Conservation (phyloP, 2,329 filamentous ascomycete genomes). For the Cladosporium phlei region DNA sequence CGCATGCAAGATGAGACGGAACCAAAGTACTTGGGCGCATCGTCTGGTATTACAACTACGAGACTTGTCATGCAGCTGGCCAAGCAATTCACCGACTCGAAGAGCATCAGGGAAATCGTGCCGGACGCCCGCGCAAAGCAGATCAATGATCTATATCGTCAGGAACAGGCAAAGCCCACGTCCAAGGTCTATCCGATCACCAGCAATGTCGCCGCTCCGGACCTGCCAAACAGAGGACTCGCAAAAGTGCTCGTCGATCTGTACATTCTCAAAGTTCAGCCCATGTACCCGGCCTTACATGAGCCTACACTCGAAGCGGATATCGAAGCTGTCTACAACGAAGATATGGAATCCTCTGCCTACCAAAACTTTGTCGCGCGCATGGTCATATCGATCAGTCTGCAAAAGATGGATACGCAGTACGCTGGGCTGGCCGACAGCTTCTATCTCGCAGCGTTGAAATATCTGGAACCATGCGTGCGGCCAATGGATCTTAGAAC, state of each 20-base stretch:
- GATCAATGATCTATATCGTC: conserved; percentile 62
- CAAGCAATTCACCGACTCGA: conserved; percentile 85
- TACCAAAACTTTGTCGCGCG: conserved; percentile 84
- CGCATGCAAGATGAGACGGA: conserved; percentile 81
- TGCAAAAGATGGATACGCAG: conserved; percentile 83
- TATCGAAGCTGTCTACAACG: conserved; percentile 73
- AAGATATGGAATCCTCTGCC: conserved; percentile 60
- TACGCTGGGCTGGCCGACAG: conserved; percentile 93
- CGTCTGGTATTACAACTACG: conserved; percentile 92
- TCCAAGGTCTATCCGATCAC: conserved; percentile 86
- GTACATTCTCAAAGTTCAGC: conserved; percentile 83
- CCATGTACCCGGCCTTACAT: conserved; percentile 82
- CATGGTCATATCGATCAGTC: conserved; percentile 89
- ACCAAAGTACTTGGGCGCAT: conserved; percentile 84
- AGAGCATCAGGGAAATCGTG: conserved; percentile 87
- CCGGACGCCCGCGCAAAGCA: conserved; percentile 65
- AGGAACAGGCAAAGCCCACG: conserved; percentile 62
- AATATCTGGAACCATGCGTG: conserved; percentile 75
- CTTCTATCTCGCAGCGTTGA: conserved; percentile 87
- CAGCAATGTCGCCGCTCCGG: conserved; percentile 74
- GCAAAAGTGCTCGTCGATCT: conserved; percentile 76
- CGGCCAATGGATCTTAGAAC: conserved; percentile 86
- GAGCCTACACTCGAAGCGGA: conserved; percentile 73
- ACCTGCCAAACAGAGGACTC: conserved; percentile 67
- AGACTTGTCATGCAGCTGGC: conserved; percentile 93